Evolutionary conservation across 225 moss, liverwort and hornwort species (phyloP), one percentile per base, ranked within the genome.

Genomic region (Physcomitrellopsis africana): DNA sequence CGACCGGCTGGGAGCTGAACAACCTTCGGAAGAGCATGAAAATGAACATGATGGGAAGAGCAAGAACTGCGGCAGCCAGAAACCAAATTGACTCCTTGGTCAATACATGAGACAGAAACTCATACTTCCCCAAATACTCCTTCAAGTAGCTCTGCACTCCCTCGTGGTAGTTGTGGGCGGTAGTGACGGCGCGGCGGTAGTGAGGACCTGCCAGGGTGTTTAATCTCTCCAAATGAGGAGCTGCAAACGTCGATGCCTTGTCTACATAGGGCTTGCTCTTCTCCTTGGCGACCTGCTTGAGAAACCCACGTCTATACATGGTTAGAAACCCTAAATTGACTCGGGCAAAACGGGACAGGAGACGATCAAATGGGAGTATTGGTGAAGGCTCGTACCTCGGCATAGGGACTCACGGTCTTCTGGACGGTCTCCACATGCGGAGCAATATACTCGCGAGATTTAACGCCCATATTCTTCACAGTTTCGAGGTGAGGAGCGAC

Each of bases 401-500:
- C 78, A 26, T 81, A 88, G 1, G 88, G 83, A 48, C 81, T 76
- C 58, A 83, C 76, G 9, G 76, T 74, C 12, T 81, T 83, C 10
- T 85, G 88, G 0, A 83, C 76, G 0, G 82, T 85, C 47, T 83
- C 78, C 1, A 85, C 76, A 66, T 85, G 83, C 3, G 88, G 88
- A 0, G 83, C 78, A 2, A 85, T 22, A 48, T 81, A 88, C 48
- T 81, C 76, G 12, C 70, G 72, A 15, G 78, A 72, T 0, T 82
- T 80, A 1, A 56, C 3, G 60, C 83, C 85, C 0, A 69, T 76
- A 10, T 79, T 85, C 79, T 63, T 83, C 19, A 81, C 76, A 16
- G 75, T 81, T 59, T 94, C 79, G 0, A 94, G 59, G 45, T 92
- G 84, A 3, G 93, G 93, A 3, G 81, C 32, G 13, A 88, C 60